Percentiles rank a stretch among this genome's conserved stretches.
Evolutionary conservation across 1,139 yeast genomes (phyloP).

Genomic region (Candida tropicalis): DNA sequence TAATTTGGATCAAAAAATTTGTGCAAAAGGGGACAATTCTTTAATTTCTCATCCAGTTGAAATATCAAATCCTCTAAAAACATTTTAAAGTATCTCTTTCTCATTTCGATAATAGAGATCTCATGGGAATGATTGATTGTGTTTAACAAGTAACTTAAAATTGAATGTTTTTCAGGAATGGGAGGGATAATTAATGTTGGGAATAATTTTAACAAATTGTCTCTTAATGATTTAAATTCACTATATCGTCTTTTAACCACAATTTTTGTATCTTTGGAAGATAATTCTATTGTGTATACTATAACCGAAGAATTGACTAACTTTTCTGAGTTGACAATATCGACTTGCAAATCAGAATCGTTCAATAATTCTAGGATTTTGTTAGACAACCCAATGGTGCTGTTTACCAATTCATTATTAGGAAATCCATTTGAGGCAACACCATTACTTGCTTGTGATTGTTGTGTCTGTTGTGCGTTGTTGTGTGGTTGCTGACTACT

Average conservation of each 20-base stretch:
- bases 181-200: conserved; percentile 59
- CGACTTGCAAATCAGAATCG: conserved; percentile 30
- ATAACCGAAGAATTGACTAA: conserved; percentile 42
- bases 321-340: conserved; percentile 39
- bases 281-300: conserved; percentile 42
- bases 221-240: conserved; percentile 56
- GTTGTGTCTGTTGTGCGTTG: conserved; percentile 8
- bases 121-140: conserved; percentile 44
- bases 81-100: conserved; percentile 41
- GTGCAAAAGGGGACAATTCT: conserved; percentile 36
- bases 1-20: conserved; percentile 53
- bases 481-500: background rate
- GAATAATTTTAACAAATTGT: conserved; percentile 43
- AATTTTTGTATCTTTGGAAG: conserved; percentile 22
- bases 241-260: conserved; percentile 54
- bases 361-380: conserved; percentile 33
- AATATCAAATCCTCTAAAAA: conserved; percentile 42
- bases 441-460: conserved; percentile 6
- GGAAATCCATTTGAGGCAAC: conserved; percentile 12
- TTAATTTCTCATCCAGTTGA: conserved; percentile 27
- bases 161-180: conserved; percentile 59
- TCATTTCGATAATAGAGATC: conserved; percentile 40
- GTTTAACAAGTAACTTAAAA: conserved; percentile 43
- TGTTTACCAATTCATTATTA: conserved; percentile 31
- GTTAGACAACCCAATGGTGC: conserved; percentile 43